Evolutionary conservation across 345 rosid genomes (phyloP).

Genomic region (Lepidium aucheri): DNA sequence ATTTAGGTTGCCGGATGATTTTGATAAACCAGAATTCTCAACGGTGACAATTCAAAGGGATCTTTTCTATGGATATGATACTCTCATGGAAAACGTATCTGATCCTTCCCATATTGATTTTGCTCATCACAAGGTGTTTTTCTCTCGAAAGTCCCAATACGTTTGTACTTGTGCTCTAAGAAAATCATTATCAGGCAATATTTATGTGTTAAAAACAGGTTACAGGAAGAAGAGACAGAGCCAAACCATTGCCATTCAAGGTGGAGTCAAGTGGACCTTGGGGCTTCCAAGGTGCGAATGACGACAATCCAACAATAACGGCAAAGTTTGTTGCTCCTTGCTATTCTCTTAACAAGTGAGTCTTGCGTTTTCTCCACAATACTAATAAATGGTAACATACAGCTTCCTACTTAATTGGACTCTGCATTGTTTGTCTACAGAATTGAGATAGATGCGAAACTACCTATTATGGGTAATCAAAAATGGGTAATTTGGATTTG

Average conservation of each 20-base stretch:
- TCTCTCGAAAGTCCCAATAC: not conserved
- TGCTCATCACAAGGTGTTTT: constrained; percentile 88
- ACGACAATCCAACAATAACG: constrained; percentile 74
- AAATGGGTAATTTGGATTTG: constrained; percentile 96
- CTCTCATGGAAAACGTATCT: constrained; percentile 97
- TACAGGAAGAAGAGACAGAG: constrained; percentile 96
- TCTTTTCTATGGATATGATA: constrained; percentile 86
- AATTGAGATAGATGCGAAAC: constrained; percentile 82
- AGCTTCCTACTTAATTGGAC: not conserved
- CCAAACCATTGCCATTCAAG: constrained; percentile 86
- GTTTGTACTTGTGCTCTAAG: not conserved
- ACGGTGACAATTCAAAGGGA: constrained; percentile 87
- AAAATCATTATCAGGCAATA: not conserved
- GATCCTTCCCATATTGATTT: constrained; percentile 97
- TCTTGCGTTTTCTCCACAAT: not conserved
- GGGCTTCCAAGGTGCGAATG: constrained; percentile 88
- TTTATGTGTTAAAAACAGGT: constrained; percentile 39
- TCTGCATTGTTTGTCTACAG: constrained; percentile 26
- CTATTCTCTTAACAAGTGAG: constrained; percentile 78
- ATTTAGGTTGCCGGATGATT: constrained; percentile 84
- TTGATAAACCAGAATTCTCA: constrained; percentile 78
- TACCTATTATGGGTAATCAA: constrained; percentile 72
- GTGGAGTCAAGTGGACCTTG: constrained; percentile 76
- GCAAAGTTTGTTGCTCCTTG: constrained; percentile 88
- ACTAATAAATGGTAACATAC: not conserved